phyloP scores from a whole-genome alignment of 2,329 filamentous ascomycete genomes.

The Ophiostoma sp. region DNA sequence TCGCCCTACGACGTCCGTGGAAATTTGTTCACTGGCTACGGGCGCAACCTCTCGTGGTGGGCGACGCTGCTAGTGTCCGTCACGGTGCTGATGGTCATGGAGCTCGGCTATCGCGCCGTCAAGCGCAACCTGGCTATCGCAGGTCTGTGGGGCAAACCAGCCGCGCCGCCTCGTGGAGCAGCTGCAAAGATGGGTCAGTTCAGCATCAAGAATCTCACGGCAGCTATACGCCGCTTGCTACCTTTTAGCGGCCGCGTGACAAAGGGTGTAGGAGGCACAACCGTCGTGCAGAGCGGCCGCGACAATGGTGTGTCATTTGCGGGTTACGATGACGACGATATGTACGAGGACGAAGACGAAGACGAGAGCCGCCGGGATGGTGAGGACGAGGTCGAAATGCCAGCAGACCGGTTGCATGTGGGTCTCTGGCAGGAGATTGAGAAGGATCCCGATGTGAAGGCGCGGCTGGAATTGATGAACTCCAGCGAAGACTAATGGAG shows the following conservation, averaged over 20 bases:
- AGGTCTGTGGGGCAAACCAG: slow-evolving; percentile 45
- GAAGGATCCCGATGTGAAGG: slow-evolving; percentile 48
- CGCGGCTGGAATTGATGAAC: slow-evolving; percentile 46
- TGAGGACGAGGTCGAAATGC: slow-evolving; percentile 37
- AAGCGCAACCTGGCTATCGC: slow-evolving; percentile 49
- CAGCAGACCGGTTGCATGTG: slow-evolving; percentile 50
- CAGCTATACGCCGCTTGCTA: slow-evolving; percentile 28
- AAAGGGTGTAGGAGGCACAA: slow-evolving; percentile 25
- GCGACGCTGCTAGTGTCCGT: slow-evolving; percentile 64
- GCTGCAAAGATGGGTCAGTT: neutral
- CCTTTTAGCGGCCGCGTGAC: slow-evolving; percentile 18
- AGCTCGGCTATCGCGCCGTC: slow-evolving; percentile 56
- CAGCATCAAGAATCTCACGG: neutral
- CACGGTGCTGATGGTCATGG: slow-evolving; percentile 59
- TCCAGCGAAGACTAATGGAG: slow-evolving; percentile 33
- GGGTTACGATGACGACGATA: neutral
- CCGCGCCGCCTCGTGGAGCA: neutral
- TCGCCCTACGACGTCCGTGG: slow-evolving; percentile 66
- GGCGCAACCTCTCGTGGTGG: slow-evolving; percentile 72
- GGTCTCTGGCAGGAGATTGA: slow-evolving; percentile 62
- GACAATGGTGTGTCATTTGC: neutral
- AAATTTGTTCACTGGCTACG: slow-evolving; percentile 66
- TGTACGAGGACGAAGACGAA: slow-evolving; percentile 19
- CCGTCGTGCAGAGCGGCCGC: neutral
- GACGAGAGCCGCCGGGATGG: slow-evolving; percentile 27